Conservation (phyloP, 768 basidiomycete genomes). For the Mrakia blollopis region DNA sequence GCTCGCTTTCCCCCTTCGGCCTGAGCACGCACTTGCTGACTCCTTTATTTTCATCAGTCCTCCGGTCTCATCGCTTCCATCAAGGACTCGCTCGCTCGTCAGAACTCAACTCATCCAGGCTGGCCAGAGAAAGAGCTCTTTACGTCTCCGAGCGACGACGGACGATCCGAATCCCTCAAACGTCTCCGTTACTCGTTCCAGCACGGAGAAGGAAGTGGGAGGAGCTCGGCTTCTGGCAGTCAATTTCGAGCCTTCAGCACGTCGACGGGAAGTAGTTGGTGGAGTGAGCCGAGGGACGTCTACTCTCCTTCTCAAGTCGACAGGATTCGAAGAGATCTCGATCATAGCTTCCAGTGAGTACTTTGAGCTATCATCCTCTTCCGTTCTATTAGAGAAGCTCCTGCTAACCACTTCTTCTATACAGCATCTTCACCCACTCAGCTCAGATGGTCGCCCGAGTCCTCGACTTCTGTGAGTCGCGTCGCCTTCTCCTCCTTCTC, state of each 20-base stretch:
- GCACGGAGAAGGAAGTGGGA: not conserved
- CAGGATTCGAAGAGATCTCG: conserved; percentile 1
- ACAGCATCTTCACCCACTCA: conserved; percentile 21
- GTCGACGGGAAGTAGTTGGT: conserved; percentile 8
- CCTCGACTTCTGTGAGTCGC: conserved; percentile 16
- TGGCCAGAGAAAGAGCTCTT: not conserved
- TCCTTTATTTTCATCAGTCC: not conserved
- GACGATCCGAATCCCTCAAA: conserved; percentile 6
- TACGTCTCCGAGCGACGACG: not conserved
- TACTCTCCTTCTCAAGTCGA: conserved; percentile 3
- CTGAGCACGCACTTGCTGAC: not conserved
- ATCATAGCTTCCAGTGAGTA: conserved; percentile 2
- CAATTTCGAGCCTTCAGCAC: not conserved
- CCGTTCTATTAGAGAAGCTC: too few relatives aligned
- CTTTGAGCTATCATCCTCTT: not conserved
- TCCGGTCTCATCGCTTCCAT: conserved; percentile 12
- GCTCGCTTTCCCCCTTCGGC: not conserved
- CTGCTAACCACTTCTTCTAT: too few relatives aligned
- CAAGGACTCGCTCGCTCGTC: conserved; percentile 20
- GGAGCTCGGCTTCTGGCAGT: not conserved
- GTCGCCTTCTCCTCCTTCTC: not conserved
- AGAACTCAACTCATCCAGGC: conserved; percentile 18
- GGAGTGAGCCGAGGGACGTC: conserved; percentile 2
- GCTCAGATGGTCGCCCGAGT: conserved; percentile 21
- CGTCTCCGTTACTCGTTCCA: conserved; percentile 22